phyloP scores from a whole-genome alignment of 2,329 filamentous ascomycete species.

The Endothia cerciana region DNA sequence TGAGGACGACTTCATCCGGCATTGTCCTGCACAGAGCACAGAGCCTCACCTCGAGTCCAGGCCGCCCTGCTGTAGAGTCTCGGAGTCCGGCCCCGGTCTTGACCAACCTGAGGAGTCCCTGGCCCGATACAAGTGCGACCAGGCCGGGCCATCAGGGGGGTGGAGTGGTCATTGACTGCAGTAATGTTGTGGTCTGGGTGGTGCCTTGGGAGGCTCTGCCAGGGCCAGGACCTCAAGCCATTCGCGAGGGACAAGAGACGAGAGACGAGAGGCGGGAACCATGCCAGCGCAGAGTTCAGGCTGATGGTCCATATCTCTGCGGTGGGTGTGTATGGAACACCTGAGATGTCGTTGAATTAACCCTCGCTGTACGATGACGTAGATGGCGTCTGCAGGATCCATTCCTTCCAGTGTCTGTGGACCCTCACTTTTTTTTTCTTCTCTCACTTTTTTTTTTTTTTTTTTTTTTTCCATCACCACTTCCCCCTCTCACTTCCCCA shows the following conservation, averaged over 20 bases:
- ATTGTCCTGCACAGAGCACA: background rate
- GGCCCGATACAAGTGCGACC: background rate
- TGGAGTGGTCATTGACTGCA: background rate
- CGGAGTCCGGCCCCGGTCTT: background rate
- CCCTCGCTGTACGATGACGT: slow-evolving; percentile 26
- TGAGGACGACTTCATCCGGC: background rate
- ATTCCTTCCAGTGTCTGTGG: background rate
- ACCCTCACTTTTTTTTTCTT: background rate
- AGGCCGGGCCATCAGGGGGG: background rate
- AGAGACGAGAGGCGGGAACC: background rate
- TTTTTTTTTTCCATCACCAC: too few species aligned
- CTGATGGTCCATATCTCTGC: slow-evolving; percentile 12
- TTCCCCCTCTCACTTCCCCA: too few species aligned
- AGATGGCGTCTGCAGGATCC: slow-evolving; percentile 15
- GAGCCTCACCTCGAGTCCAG: background rate
- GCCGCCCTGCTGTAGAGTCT: background rate
- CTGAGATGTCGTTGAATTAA: slow-evolving; percentile 26
- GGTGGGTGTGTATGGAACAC: slow-evolving; percentile 22
- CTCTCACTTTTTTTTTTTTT: background rate
- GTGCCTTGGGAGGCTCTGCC: too few species aligned
- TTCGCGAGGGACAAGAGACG: background rate
- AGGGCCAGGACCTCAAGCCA: too few species aligned
- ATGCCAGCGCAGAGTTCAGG: background rate
- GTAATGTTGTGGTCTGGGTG: too few species aligned
- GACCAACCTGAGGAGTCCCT: background rate